Conservation (phyloP, 805 yeast genomes). For the Brettanomyces anomalus region DNA sequence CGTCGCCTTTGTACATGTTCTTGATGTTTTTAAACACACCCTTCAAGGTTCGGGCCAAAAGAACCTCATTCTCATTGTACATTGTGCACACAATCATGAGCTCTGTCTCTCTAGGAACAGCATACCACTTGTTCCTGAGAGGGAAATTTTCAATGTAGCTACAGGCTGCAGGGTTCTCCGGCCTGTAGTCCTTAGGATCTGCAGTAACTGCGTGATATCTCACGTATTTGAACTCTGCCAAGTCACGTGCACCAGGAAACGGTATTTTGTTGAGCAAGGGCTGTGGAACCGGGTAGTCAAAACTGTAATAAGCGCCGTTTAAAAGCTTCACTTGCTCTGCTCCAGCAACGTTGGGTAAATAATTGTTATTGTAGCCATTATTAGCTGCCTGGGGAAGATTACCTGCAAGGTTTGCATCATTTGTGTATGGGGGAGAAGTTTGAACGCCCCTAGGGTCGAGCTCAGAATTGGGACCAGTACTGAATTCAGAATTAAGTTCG, state of each 20-base stretch:
- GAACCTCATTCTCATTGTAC: slow-evolving; percentile 81
- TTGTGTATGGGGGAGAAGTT: too few species aligned
- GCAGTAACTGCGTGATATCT: slow-evolving; percentile 92
- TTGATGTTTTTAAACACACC: slow-evolving; percentile 86
- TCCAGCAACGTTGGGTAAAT: slow-evolving; percentile 17
- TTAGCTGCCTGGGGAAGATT: too few species aligned
- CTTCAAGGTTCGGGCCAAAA: slow-evolving; percentile 75
- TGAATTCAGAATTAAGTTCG: too few species aligned
- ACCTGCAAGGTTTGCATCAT: too few species aligned
- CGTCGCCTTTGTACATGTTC: slow-evolving; percentile 51
- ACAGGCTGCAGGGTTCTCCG: slow-evolving; percentile 41
- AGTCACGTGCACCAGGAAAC: slow-evolving; percentile 28
- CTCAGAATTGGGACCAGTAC: too few species aligned
- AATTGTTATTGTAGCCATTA: too few species aligned
- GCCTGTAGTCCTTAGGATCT: slow-evolving; percentile 67
- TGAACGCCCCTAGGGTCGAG: too few species aligned
- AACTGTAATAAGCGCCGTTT: slow-evolving; percentile 62
- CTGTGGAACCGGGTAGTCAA: slow-evolving; percentile 79
- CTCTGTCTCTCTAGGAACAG: slow-evolving; percentile 73
- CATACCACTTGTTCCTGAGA: slow-evolving; percentile 70
- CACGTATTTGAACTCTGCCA: slow-evolving; percentile 60
- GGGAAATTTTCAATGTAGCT: slow-evolving; percentile 23
- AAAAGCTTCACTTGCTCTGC: slow-evolving; percentile 36
- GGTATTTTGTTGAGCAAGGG: slow-evolving; percentile 42
- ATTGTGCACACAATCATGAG: slow-evolving; percentile 81